Base-by-base conservation (phyloP, 140 eudicot species). In the Anethum foeniculum region DNA sequence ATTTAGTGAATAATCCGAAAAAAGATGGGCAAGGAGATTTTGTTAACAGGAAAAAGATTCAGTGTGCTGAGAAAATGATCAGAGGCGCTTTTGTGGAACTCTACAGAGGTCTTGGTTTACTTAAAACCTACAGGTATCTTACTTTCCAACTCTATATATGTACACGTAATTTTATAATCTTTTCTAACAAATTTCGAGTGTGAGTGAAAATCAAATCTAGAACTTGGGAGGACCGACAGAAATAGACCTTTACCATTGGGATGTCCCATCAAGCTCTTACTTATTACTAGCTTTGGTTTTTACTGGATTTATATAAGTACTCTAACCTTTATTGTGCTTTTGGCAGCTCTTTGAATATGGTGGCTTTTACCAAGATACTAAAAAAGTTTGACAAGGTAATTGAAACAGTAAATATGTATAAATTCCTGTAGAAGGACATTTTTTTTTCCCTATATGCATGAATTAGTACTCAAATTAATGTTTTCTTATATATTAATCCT, bases 311-410 rank as follows among this genome's bases (percentile, higher is more conserved):
- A 39, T 5, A 39, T 39, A 39, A 39, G 6, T 39, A 39, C 43
- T 39, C 43, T 39, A 39, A 39, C 6, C 43, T 2, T 2, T 2
- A 39, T 5, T 2, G 43, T 39, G 43, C 43, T 39, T 68, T 46
- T 0, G 1, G 89, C 96, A 93, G 98, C 86, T 90, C 98, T 28
- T 86, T 95, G 15, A 95, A 95, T 82, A 90, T 95, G 99, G 90
- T 92, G 72, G 99, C 99, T 48, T 95, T 95, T 77, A 90, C 90
- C 1, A 92, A 95, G 85, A 95, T 95, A 72, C 88, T 95, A 43
- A 95, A 95, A 93, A 95, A 95, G 79, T 95, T 95, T 44, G 99
- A 93, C 85, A 95, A 95, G 97, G 97, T 92, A 85, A n/a, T n/a
- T n/a, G n/a, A 25, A 1, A 46, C 19, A 23, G 18, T 2, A 10